Percentiles rank a stretch among this genome's conserved stretches.
These are phyloP conservation scores for Schoenoplectus triqueter DNA, from an alignment of 202 grass and related monocot genomes.

Conservation along the genomic window DNA sequence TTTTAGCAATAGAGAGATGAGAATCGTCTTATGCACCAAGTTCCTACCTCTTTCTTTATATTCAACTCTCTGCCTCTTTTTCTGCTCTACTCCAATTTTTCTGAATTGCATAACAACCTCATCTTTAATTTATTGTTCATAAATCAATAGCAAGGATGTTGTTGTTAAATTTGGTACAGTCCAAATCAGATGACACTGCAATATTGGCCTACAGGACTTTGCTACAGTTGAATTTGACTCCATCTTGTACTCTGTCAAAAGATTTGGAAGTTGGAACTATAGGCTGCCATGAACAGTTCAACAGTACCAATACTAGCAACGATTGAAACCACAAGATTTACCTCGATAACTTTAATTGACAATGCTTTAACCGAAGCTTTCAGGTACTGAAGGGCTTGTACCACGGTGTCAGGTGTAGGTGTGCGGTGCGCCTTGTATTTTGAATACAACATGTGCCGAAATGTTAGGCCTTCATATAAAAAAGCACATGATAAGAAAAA, in stretches of 20 bases:
- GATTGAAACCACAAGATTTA: conserved; percentile 44
- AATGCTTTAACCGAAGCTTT: conserved; percentile 98
- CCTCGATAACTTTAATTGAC: conserved; percentile 97
- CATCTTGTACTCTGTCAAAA: background rate
- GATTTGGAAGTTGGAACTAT: background rate
- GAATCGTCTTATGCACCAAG: background rate
- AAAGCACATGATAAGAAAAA: background rate
- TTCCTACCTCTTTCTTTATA: background rate
- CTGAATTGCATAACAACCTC: background rate
- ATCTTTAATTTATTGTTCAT: conserved; percentile 10
- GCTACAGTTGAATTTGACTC: background rate
- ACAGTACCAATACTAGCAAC: background rate
- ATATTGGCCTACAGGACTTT: background rate
- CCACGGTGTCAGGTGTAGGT: conserved; percentile 90
- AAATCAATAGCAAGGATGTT: conserved; percentile 10
- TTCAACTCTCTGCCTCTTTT: background rate
- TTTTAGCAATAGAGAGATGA: background rate
- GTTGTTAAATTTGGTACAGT: background rate
- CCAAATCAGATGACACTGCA: background rate
- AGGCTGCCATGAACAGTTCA: background rate
- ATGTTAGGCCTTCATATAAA: conserved; percentile 66
- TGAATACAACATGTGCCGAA: conserved; percentile 92
- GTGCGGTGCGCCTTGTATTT: conserved; percentile 88
- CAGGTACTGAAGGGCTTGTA: conserved; percentile 88
- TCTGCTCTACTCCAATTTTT: background rate